A percentile compares a stretch with the other conserved stretches of the same genome.
These are phyloP conservation scores for Talaromyces ruber DNA, from an alignment of 495 filamentous ascomycete species.

Conservation along the genomic window DNA sequence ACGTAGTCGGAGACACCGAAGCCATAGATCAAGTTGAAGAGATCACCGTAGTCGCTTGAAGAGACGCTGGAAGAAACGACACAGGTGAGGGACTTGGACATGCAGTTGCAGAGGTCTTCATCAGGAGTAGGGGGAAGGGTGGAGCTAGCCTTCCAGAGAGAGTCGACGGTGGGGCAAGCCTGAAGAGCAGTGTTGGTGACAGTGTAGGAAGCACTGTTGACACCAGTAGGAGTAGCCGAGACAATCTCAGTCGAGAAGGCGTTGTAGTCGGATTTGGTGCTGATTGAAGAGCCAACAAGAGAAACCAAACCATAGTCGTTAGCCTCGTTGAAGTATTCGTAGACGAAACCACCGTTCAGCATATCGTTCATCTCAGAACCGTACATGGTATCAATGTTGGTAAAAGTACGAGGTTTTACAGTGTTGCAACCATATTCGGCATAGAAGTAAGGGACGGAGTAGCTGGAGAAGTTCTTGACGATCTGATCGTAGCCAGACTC, in stretches of 20 bases:
- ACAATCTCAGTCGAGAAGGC: slow-evolving; percentile 64
- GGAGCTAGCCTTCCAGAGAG: slow-evolving; percentile 60
- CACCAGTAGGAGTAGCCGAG: slow-evolving; percentile 55
- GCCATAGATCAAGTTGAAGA: slow-evolving; percentile 73
- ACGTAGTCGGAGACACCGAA: slow-evolving; percentile 42
- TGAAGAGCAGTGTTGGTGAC: slow-evolving; percentile 68
- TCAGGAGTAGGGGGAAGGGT: slow-evolving; percentile 77
- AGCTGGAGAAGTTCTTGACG: slow-evolving; percentile 75
- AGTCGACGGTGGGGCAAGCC: slow-evolving; percentile 58
- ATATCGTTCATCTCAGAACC: slow-evolving; percentile 71
- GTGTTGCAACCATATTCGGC: slow-evolving; percentile 96
- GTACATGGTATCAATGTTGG: slow-evolving; percentile 80
- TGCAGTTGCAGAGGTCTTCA: slow-evolving; percentile 67
- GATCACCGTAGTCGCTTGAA: slow-evolving; percentile 44
- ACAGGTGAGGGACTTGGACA: slow-evolving; percentile 64
- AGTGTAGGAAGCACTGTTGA: slow-evolving; percentile 57
- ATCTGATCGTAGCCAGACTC: slow-evolving; percentile 70
- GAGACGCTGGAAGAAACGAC: slow-evolving; percentile 43
- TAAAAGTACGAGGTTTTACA: slow-evolving; percentile 65
- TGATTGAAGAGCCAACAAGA: slow-evolving; percentile 48
- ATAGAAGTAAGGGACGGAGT: slow-evolving; percentile 91
- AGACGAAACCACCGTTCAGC: slow-evolving; percentile 91
- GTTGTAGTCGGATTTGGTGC: slow-evolving; percentile 63
- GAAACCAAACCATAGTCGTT: slow-evolving; percentile 86
- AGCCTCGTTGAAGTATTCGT: slow-evolving; percentile 91